phyloP scores from a whole-genome alignment of 768 basidiomycete genomes.

The Mycena latifolia region DNA sequence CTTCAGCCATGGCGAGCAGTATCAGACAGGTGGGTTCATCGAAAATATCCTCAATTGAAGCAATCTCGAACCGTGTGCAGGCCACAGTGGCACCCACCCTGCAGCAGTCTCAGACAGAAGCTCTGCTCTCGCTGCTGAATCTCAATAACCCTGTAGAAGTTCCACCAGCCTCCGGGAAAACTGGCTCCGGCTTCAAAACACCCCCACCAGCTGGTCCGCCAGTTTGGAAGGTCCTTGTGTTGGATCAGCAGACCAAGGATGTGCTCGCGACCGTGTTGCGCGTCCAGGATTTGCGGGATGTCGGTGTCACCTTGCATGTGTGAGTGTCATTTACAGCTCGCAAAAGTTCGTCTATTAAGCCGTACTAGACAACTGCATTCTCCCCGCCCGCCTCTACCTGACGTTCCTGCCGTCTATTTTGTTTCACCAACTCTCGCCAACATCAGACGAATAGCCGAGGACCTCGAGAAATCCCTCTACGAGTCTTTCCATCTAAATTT shows the following conservation, averaged over 20 bases:
- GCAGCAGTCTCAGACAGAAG: constrained; percentile 89
- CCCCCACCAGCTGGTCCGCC: constrained; percentile 74
- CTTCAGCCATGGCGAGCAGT: constrained; percentile 33
- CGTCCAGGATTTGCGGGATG: constrained; percentile 96
- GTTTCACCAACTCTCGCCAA: constrained; percentile 91
- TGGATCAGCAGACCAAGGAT: constrained; percentile 97
- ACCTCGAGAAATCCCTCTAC: constrained; percentile 90
- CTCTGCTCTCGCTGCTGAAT: constrained; percentile 88
- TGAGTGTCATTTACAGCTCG: constrained; percentile 56
- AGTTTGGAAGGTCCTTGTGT: constrained; percentile 95
- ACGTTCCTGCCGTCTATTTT: constrained; percentile 98
- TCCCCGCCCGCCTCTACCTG: constrained; percentile 86
- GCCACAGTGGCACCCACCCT: constrained; percentile 69
- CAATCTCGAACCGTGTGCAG: constrained; percentile 36
- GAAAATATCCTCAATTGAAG: not conserved
- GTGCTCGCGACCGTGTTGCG: constrained; percentile 94
- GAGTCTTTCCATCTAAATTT: constrained; percentile 96
- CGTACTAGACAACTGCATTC: constrained; percentile 89
- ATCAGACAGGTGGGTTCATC: constrained; percentile 26
- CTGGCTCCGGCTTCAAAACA: constrained; percentile 59
- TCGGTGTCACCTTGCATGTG: constrained; percentile 98
- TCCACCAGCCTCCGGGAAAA: constrained; percentile 52
- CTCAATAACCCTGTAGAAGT: constrained; percentile 75
- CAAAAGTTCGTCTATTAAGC: constrained; percentile 22
- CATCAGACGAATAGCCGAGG: constrained; percentile 91